Conservation (phyloP, 148 eudicot species). For the Nepenthes gracilis region DNA sequence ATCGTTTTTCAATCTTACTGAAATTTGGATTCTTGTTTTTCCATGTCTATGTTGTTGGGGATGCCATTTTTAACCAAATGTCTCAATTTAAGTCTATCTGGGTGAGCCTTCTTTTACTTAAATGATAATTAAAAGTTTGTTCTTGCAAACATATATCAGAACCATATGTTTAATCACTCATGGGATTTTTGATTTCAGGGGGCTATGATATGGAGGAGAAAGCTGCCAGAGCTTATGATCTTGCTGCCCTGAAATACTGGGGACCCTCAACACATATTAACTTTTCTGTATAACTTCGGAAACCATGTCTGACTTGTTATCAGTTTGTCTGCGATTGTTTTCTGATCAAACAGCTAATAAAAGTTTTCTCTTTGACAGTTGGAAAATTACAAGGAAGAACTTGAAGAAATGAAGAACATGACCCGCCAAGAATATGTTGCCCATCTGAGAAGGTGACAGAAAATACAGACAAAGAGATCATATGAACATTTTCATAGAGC, state of each 20-base stretch:
- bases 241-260: constrained; percentile 60
- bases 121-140: not conserved
- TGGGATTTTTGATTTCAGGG: constrained; percentile 11
- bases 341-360: not conserved
- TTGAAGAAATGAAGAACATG: constrained; percentile 94
- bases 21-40: constrained; percentile 8
- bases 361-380: constrained; percentile 21
- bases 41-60: not conserved
- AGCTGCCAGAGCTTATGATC: constrained; percentile 56
- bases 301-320: not conserved
- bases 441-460: constrained; percentile 63
- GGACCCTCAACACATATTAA: constrained; percentile 49
- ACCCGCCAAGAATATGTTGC: constrained; percentile 93
- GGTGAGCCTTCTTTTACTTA: not conserved
- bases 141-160: no score
- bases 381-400: constrained; percentile 74
- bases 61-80: not conserved
- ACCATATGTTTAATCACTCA: not conserved
- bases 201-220: constrained; percentile 62
- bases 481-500: not conserved
- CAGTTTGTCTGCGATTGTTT: not conserved
- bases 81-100: not conserved
- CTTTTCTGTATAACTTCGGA: constrained; percentile 28
- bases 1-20: not conserved
- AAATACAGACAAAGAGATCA: not conserved